A percentile compares a stretch with the other conserved stretches of the same genome.
phyloP scores from a whole-genome alignment of 2,329 filamentous ascomycete genomes.

The Fusarium cyanostomum region DNA sequence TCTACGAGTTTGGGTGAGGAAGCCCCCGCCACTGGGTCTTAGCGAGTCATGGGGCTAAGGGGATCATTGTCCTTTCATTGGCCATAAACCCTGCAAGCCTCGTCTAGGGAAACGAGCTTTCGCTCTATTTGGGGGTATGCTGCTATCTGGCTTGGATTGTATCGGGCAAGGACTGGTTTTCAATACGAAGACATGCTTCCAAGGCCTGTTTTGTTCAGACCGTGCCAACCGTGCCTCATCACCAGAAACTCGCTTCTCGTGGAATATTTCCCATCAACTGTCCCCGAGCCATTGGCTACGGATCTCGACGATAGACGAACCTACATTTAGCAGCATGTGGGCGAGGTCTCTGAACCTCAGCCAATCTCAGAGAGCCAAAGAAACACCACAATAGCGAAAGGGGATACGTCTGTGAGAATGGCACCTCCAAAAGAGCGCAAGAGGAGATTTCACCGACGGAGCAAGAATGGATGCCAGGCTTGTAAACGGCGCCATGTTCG shows the following conservation, averaged over 20 bases:
- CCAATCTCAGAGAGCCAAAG: slow-evolving; percentile 22
- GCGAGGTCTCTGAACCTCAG: slow-evolving; percentile 17
- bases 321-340: slow-evolving; percentile 36
- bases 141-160: slow-evolving; percentile 40
- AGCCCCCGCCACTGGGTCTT: slow-evolving; percentile 39
- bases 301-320: slow-evolving; percentile 38
- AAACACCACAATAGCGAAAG: slow-evolving; percentile 23
- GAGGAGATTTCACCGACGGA: slow-evolving; percentile 51
- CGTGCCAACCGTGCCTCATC: slow-evolving; percentile 36
- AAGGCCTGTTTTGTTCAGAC: slow-evolving; percentile 37
- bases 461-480: slow-evolving; percentile 49
- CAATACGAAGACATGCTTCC: slow-evolving; percentile 42
- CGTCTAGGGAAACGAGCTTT: slow-evolving; percentile 45
- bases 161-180: slow-evolving; percentile 42
- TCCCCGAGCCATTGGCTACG: slow-evolving; percentile 35
- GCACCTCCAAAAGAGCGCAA: slow-evolving; percentile 50
- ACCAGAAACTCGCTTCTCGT: slow-evolving; percentile 31
- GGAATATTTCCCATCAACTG: slow-evolving; percentile 41
- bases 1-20: slow-evolving; percentile 31
- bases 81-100: slow-evolving; percentile 35
- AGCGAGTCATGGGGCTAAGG: slow-evolving; percentile 43
- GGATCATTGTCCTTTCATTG: slow-evolving; percentile 38
- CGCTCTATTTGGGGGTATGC: slow-evolving; percentile 44
- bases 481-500: slow-evolving; percentile 57
- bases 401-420: slow-evolving; percentile 41